A percentile compares a stretch with the other conserved stretches of the same genome.
Conservation (phyloP, 805 yeast species). For the Teunomyces tritomae region DNA sequence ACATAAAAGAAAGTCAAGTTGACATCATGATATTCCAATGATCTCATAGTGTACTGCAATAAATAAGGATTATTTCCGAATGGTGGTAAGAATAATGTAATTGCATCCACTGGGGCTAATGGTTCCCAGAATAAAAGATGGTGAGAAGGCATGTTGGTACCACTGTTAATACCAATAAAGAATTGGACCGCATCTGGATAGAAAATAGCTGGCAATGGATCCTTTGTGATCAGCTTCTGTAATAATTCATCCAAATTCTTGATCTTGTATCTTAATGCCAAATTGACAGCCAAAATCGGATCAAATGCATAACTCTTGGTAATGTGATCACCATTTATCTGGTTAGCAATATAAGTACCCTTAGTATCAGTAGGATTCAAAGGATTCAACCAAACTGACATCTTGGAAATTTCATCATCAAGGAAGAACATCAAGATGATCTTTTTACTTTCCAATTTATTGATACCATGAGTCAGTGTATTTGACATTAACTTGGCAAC, state of each 20-base stretch:
- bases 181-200: slow-evolving; percentile 61
- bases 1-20: slow-evolving; percentile 92
- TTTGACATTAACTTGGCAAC: slow-evolving; percentile 37
- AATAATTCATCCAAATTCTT: slow-evolving; percentile 39
- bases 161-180: slow-evolving; percentile 41
- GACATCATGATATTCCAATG: slow-evolving; percentile 83
- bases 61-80: slow-evolving; percentile 63
- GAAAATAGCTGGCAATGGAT: slow-evolving; percentile 59
- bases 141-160: slow-evolving; percentile 36
- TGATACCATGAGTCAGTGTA: slow-evolving; percentile 19
- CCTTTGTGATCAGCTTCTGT: slow-evolving; percentile 43
- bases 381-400: slow-evolving; percentile 77
- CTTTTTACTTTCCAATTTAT: slow-evolving; percentile 46
- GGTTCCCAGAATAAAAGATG: slow-evolving; percentile 67
- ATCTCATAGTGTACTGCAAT: slow-evolving; percentile 85
- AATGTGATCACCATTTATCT: slow-evolving; percentile 42
- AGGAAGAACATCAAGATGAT: slow-evolving; percentile 60
- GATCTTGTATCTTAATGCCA: slow-evolving; percentile 59
- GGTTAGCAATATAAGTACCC: slow-evolving; percentile 33
- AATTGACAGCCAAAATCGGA: slow-evolving; percentile 70
- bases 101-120: slow-evolving; percentile 78
- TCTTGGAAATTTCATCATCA: slow-evolving; percentile 68
- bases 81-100: slow-evolving; percentile 77
- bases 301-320: slow-evolving; percentile 59
- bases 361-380: slow-evolving; percentile 42